A percentile compares a stretch with the other conserved stretches of the same genome.
Conservation (phyloP, 305 asterid genomes). For the Salvia sclarea region DNA sequence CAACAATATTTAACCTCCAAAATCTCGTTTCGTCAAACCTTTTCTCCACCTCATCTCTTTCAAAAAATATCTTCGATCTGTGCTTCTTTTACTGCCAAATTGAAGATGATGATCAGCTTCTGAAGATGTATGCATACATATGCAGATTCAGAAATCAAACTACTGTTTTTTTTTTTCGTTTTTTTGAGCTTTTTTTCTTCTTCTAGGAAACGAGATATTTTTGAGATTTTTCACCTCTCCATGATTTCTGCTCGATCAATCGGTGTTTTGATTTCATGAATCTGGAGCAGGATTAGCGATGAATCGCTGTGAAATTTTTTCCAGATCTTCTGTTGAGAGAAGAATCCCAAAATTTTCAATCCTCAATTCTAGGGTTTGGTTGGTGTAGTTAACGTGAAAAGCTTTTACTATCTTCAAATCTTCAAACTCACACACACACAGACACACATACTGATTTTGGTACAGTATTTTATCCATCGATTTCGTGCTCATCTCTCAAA, state of each 20-base stretch:
- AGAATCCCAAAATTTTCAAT: not conserved
- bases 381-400: constrained; percentile 1
- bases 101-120: constrained; percentile 14
- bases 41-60: not conserved
- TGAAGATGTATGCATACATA: constrained; percentile 16
- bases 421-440: too few relatives aligned
- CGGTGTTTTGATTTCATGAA: constrained; percentile 5
- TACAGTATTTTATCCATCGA: constrained; percentile 22
- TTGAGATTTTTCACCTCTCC: not conserved
- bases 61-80: not conserved
- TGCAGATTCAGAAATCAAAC: constrained; percentile 29
- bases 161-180: not conserved
- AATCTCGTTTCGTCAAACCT: not conserved
- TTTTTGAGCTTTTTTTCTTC: too few relatives aligned
- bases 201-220: not conserved
- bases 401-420: constrained; percentile 19
- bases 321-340: constrained; percentile 25
- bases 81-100: not conserved
- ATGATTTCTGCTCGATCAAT: not conserved
- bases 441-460: not conserved
- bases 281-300: constrained; percentile 11
- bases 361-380: constrained; percentile 40
- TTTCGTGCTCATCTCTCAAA: constrained; percentile 28
- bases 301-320: constrained; percentile 15
- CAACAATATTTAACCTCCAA: not conserved